A percentile compares a stretch with the other conserved stretches of the same genome.
Evolutionary conservation across 306 rosid genomes (phyloP).

Genomic region (Lathyrus tuberosus): DNA sequence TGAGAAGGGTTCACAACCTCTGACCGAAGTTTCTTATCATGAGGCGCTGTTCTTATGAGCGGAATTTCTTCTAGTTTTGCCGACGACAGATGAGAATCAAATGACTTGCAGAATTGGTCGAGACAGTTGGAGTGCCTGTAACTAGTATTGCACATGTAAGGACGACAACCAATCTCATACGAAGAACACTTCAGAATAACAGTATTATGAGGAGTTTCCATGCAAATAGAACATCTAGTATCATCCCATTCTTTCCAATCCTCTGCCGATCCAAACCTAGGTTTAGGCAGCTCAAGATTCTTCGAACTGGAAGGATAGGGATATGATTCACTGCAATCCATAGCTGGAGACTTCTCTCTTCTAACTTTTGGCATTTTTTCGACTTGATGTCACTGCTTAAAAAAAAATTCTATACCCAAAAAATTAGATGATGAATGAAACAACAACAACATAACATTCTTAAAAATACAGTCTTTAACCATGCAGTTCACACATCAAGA

Average conservation of each 20-base stretch:
- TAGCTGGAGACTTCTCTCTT: conserved; percentile 55
- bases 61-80: conserved; percentile 61
- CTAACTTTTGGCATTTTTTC: conserved; percentile 70
- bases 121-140: conserved; percentile 85
- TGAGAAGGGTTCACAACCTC: conserved; percentile 43
- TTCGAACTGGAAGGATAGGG: conserved; percentile 56
- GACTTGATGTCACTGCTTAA: conserved; percentile 38
- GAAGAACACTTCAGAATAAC: conserved; percentile 80
- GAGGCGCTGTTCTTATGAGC: conserved; percentile 47
- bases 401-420: conserved; percentile 31
- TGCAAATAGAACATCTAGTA: conserved; percentile 77
- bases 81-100: conserved; percentile 53
- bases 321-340: conserved; percentile 47
- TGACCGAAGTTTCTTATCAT: conserved; percentile 42
- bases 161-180: conserved; percentile 70
- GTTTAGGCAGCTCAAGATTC: conserved; percentile 41
- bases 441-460: neutral
- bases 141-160: conserved; percentile 88
- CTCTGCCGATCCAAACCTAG: conserved; percentile 41
- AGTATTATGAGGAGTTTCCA: conserved; percentile 80
- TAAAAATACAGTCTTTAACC: neutral
- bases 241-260: conserved; percentile 76
- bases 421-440: neutral
- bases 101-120: conserved; percentile 77
- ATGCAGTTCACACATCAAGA: conserved; percentile 3